phyloP scores from a whole-genome alignment of 192 early-diverging fungal genomes.

The Linderina pennispora region DNA sequence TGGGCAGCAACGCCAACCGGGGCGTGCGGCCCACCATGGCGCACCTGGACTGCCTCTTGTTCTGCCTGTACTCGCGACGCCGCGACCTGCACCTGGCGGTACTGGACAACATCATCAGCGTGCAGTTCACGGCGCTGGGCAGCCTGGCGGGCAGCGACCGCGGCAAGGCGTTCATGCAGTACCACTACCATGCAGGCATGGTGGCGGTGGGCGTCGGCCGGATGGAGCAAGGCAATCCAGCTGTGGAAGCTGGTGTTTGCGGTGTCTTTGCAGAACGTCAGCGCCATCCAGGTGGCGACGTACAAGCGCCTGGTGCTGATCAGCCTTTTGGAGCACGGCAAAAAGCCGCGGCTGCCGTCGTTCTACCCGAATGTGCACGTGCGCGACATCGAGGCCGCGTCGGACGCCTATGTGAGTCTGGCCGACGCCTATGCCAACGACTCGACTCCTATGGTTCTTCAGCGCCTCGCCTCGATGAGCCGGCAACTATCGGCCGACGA shows the following conservation, averaged over 20 bases:
- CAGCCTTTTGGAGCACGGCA: constrained; percentile 3
- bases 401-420: constrained; percentile 8
- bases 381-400: constrained; percentile 14
- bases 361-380: constrained; percentile 23
- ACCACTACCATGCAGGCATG: constrained; percentile 34
- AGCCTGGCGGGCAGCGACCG: background rate
- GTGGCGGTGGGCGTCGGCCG: constrained; percentile 18
- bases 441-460: constrained; percentile 4
- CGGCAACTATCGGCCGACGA: constrained; percentile 4
- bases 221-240: constrained; percentile 8
- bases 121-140: constrained; percentile 22
- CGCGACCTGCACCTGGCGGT: constrained; percentile 14
- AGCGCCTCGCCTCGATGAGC: constrained; percentile 5
- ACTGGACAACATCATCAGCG: constrained; percentile 1
- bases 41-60: constrained; percentile 32
- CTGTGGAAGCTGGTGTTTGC: constrained; percentile 38
- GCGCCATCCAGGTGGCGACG: constrained; percentile 24
- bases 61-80: constrained; percentile 23
- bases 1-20: background rate
- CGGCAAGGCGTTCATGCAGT: constrained; percentile 24
- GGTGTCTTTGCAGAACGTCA: constrained; percentile 20
- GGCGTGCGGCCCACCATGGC: constrained; percentile 34
- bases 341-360: constrained; percentile 10
- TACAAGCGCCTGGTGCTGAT: constrained; percentile 29
- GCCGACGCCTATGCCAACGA: constrained; percentile 11